Evolutionary conservation across 202 grass and related monocot species (phyloP), one percentile per base, ranked within the genome.

Genomic region (Schoenoplectus triqueter): DNA sequence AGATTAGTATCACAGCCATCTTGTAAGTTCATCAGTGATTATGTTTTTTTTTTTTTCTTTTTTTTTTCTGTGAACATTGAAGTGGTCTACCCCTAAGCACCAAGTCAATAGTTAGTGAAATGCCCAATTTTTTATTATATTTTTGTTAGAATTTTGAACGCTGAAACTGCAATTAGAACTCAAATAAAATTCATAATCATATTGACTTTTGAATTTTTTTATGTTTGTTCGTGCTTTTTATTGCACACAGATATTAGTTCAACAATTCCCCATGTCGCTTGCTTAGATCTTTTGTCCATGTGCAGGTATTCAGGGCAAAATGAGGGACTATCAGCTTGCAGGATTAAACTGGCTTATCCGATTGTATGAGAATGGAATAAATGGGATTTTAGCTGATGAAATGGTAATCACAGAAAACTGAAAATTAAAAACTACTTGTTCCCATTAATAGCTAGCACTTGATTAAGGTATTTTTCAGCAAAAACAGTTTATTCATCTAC

Each of bases 331-430:
- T 75, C 92, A 94, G 50, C 88, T 94, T 71, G 90, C 88, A 64
- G 92, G 92, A 78, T 82, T 94, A 47, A 92, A 94, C 81, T 94
- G 92, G 92, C 81, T 94, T 70, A 92, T 94, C 50, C 81, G 90
- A 13, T 82, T 94, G 64, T 94, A 90, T 80, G 90, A 94, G 76
- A 94, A 94, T 65, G 90, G 90, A 66, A 92, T 94, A 76, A 94
- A 94, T 86, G 92, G 92, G 22, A 94, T 94, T 84, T 87, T 94
- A 77, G 90, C 92, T 80, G 92, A 94, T 72, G 92, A 92, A 81
- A 94, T 94, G 92, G 92, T 94, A 91, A 86, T 77, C 44, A 45
- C 80, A 46, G 9, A 61, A 84, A 71, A 66, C 81, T 40, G 47
- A 68, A 77, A 42, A 40, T 59, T 59, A 19, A 8, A 41, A 40